These are phyloP conservation scores for Sclerotinia trifoliorum DNA, from an alignment of 2,329 filamentous ascomycete species.

Conservation along the genomic window DNA sequence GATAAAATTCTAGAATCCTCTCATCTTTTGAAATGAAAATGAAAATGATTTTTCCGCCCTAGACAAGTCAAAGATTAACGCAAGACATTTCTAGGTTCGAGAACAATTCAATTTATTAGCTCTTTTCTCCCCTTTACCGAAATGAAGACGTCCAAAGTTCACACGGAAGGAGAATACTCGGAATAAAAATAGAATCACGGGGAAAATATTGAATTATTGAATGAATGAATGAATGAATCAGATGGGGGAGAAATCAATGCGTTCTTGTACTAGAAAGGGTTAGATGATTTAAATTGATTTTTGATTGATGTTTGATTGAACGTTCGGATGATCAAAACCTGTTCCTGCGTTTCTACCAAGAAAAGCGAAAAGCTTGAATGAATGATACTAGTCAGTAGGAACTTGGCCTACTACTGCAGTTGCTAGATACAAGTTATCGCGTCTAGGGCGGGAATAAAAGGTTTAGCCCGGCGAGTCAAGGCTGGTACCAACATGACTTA, in stretches of 20 bases:
- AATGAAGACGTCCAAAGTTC: neutral
- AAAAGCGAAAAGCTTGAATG: too few relatives aligned
- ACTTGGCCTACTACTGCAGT: too few relatives aligned
- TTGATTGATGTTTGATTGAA: too few relatives aligned
- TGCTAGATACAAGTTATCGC: too few relatives aligned
- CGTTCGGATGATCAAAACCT: too few relatives aligned
- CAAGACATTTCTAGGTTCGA: conserved; percentile 4
- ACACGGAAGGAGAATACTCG: neutral
- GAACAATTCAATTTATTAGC: neutral
- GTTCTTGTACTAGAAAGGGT: neutral
- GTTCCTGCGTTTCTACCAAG: too few relatives aligned
- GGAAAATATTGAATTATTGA: neutral
- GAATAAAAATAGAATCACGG: neutral
- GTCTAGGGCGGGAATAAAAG: too few relatives aligned
- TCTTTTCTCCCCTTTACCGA: neutral
- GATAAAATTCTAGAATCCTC: neutral
- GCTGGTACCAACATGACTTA: too few relatives aligned
- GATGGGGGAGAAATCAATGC: neutral
- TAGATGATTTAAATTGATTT: too few relatives aligned
- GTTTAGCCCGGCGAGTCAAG: too few relatives aligned
- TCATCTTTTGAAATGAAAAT: neutral
- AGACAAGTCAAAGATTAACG: neutral
- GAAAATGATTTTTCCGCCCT: neutral
- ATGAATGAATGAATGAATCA: neutral
- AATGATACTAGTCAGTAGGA: too few relatives aligned